These are phyloP conservation scores for Parafenestella ontariensis DNA, from an alignment of 2,329 filamentous ascomycete genomes.

Conservation along the genomic window DNA sequence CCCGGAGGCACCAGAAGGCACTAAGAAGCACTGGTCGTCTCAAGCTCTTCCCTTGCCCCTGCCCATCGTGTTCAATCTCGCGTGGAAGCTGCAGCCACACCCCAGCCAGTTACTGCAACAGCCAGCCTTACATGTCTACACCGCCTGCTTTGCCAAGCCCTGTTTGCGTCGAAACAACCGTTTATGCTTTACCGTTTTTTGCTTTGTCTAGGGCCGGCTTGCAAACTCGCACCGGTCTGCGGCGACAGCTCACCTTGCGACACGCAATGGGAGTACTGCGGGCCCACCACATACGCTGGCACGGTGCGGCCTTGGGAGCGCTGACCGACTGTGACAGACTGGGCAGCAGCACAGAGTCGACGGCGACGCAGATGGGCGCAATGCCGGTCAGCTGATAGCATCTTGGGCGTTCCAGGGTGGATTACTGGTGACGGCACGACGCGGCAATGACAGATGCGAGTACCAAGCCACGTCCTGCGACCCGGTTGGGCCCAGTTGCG, in stretches of 20 bases:
- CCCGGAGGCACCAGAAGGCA: slow-evolving; percentile 37
- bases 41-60: slow-evolving; percentile 41
- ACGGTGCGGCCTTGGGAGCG: background rate
- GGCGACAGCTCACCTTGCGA: slow-evolving; percentile 37
- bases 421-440: slow-evolving; percentile 27
- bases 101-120: slow-evolving; percentile 37
- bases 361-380: slow-evolving; percentile 29
- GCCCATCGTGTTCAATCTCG: slow-evolving; percentile 43
- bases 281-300: slow-evolving; percentile 21
- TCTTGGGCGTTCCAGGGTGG: slow-evolving; percentile 15
- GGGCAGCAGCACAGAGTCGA: slow-evolving; percentile 28
- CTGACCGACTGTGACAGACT: background rate
- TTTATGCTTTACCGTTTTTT: slow-evolving; percentile 41
- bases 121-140: slow-evolving; percentile 49
- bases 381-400: slow-evolving; percentile 38
- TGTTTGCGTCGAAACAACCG: slow-evolving; percentile 41
- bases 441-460: slow-evolving; percentile 20
- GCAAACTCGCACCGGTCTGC: slow-evolving; percentile 24
- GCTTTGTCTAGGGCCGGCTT: slow-evolving; percentile 20
- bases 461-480: slow-evolving; percentile 26
- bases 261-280: slow-evolving; percentile 38
- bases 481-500: slow-evolving; percentile 31
- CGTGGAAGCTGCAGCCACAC: slow-evolving; percentile 46
- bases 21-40: slow-evolving; percentile 47
- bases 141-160: slow-evolving; percentile 27